Base-by-base conservation (phyloP, 179 eudicot species). In the Heliamphora pulchella region DNA sequence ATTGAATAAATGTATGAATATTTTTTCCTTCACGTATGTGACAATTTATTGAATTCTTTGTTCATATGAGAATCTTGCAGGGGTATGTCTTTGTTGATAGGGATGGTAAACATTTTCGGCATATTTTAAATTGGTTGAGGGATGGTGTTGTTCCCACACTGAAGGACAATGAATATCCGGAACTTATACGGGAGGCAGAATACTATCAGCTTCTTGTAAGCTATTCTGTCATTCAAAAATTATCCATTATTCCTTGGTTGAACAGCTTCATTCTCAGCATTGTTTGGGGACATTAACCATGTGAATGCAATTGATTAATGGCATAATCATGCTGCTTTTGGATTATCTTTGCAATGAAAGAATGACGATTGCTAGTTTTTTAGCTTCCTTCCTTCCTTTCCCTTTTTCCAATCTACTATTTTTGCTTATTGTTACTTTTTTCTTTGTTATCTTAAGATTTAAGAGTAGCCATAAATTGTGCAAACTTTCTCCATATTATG, bases 21-120 rank as follows among this genome's bases (percentile, higher is more conserved):
- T 15, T 1, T 55, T 2, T 68, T 78, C 53, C 10, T 7, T 22
- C 10, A 20, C n/a, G 11, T 55, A 5, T 41, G 50, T 46, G 69
- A 57, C 20, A 8, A 22, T 43, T 58, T 46, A 39, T 17, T 3
- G 2, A n/a, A 44, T 22, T 74, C n/a, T 11, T 61, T 82, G 68
- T 69, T 73, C 18, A 48, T 15, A 11, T 76, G 65, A 61, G n/a
- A n/a, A 78, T 79, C 68, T 44, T 85, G 77, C 91, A 94, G 98
- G 98, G 97, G 48, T 90, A 87, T 86, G 86, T 93, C 72, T 94
- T 93, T 83, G 90, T 94, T 44, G 98, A 94, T 78, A 89, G 98
- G 89, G 98, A 94, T 85, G 98, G 97, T 62, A 87, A 89, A 83
- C 93, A 93, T 86, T 94, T 94, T 84, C 91, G 97, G 70, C 97